Percentiles rank a stretch among this genome's conserved stretches.
These are phyloP conservation scores for Hypoxylon sp. DNA, from an alignment of 2,329 filamentous ascomycete species.

Conservation along the genomic window DNA sequence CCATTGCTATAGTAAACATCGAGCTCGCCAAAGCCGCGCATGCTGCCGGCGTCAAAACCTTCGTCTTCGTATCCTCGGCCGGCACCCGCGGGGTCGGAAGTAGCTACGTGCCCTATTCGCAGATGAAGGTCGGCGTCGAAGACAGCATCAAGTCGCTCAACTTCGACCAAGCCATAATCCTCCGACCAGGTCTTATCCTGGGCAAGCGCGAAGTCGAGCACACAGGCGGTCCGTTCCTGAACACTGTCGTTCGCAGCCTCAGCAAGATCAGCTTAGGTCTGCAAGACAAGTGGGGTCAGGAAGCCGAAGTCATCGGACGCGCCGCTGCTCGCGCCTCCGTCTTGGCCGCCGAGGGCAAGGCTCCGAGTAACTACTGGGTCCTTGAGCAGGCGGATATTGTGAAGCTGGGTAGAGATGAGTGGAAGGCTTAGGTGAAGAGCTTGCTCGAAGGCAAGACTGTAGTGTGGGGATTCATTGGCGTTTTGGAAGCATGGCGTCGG, in stretches of 20 bases:
- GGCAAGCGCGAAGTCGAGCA: conserved; percentile 72
- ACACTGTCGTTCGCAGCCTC: conserved; percentile 63
- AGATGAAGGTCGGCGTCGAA: conserved; percentile 91
- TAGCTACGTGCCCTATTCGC: conserved; percentile 59
- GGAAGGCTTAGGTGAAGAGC: conserved; percentile 46
- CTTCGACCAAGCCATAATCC: conserved; percentile 81
- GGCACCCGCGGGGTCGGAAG: conserved; percentile 55
- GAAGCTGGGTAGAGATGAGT: conserved; percentile 69
- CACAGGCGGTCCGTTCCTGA: conserved; percentile 63
- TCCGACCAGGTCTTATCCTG: conserved; percentile 77
- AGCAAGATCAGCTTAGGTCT: conserved; percentile 62
- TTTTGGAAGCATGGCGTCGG: conserved; percentile 13
- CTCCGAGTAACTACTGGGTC: conserved; percentile 68
- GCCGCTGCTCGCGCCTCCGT: conserved; percentile 70
- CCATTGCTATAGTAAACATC: conserved; percentile 67
- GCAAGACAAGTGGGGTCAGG: conserved; percentile 76
- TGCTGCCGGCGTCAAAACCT: conserved; percentile 74
- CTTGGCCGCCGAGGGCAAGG: conserved; percentile 66
- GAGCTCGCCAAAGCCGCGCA: conserved; percentile 79
- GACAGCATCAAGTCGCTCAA: conserved; percentile 74
- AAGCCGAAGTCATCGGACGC: conserved; percentile 74
- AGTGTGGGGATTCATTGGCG: too few species aligned
- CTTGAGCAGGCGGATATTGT: conserved; percentile 70
- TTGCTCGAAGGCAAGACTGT: too few species aligned
- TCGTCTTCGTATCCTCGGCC: conserved; percentile 75